These are phyloP conservation scores for Pyronema omphalodes DNA, from an alignment of 495 filamentous ascomycete genomes.

Conservation along the genomic window DNA sequence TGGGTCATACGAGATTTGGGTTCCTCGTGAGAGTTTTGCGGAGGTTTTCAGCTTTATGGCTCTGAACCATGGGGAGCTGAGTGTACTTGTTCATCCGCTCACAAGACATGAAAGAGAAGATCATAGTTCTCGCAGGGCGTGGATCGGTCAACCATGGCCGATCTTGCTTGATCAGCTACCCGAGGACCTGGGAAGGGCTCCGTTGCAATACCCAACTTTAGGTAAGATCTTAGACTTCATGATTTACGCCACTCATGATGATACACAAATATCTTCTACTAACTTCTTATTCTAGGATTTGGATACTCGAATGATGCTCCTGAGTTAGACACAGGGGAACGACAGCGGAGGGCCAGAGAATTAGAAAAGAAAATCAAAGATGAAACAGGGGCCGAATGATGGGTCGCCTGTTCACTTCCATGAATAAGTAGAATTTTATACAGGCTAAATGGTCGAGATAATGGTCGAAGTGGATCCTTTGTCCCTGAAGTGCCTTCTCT, in stretches of 20 bases:
- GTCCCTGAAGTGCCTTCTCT: too few species aligned
- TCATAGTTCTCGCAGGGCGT: not conserved
- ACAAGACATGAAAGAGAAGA: not conserved
- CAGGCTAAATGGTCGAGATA: too few species aligned
- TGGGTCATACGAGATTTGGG: not conserved
- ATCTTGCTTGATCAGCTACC: not conserved
- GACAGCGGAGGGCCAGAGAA: not conserved
- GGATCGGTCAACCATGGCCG: constrained; percentile 1
- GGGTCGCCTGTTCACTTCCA: too few species aligned
- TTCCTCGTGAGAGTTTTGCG: not conserved
- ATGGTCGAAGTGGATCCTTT: too few species aligned
- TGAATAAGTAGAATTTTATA: too few species aligned
- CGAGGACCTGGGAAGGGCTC: not conserved
- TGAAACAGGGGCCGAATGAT: not conserved
- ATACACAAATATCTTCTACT: not conserved
- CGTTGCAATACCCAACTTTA: not conserved
- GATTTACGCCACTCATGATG: too few species aligned
- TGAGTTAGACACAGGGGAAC: not conserved
- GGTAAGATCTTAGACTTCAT: not conserved
- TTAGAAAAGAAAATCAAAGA: not conserved
- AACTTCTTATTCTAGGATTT: not conserved
- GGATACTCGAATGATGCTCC: not conserved
- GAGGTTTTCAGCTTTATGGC: constrained; percentile 1
- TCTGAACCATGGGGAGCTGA: not conserved
- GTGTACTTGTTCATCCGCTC: constrained; percentile 1